Evolutionary conservation across 176 grass and related monocot genomes (phyloP).

Genomic region (Chrysopogon serrulatus): DNA sequence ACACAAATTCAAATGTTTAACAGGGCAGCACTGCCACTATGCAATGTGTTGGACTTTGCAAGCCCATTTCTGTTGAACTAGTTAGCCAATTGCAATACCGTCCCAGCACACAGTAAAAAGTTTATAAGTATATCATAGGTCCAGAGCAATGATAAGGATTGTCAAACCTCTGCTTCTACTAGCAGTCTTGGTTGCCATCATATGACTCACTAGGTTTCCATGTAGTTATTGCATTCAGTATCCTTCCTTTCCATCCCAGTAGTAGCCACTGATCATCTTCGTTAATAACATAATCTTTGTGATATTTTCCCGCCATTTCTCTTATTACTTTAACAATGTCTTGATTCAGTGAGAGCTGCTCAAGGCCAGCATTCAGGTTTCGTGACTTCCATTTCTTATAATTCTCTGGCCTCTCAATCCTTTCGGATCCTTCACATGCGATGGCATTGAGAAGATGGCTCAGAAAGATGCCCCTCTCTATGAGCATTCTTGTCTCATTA

Average conservation of each 20-base stretch:
- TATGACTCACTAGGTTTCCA: conserved; percentile 16
- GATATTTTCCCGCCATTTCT: conserved; percentile 13
- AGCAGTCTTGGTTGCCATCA: background rate
- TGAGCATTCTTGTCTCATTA: conserved; percentile 17
- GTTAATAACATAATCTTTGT: conserved; percentile 15
- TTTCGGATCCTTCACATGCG: conserved; percentile 36
- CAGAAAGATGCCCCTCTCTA: conserved; percentile 14
- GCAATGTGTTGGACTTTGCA: background rate
- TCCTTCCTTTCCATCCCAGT: conserved; percentile 39
- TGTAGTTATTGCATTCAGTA: conserved; percentile 23
- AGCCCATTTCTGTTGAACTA: background rate
- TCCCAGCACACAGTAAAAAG: background rate
- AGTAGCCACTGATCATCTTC: conserved; percentile 36
- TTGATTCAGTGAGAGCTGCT: conserved; percentile 23
- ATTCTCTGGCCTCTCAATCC: conserved; percentile 32
- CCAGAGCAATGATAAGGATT: background rate
- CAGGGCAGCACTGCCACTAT: background rate
- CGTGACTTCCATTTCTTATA: conserved; percentile 28
- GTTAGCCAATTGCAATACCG: background rate
- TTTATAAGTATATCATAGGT: background rate
- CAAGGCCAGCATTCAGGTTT: conserved; percentile 11
- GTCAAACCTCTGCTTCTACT: background rate
- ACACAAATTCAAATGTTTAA: background rate
- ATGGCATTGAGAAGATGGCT: conserved; percentile 19
- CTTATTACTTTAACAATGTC: conserved; percentile 6